Percentiles rank a stretch among this genome's conserved stretches.
Conservation (phyloP, 306 rosid genomes). For the Lablab purpureus region DNA sequence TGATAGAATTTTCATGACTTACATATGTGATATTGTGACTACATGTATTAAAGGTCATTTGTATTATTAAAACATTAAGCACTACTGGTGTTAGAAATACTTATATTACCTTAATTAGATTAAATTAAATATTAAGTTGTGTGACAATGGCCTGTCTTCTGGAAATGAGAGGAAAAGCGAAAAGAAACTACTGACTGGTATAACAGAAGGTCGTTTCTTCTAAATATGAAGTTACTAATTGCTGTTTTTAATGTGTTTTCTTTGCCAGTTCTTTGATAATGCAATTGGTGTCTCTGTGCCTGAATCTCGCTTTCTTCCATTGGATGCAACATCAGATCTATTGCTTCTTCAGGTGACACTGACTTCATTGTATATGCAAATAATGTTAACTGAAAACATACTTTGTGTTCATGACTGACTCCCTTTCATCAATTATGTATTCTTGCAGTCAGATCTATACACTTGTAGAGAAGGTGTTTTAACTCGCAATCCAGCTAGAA, state of each 20-base stretch:
- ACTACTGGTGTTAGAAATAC: too few relatives aligned
- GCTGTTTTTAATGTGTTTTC: conserved; percentile 29
- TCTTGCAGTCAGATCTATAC: conserved; percentile 77
- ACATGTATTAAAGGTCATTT: too few relatives aligned
- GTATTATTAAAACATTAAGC: too few relatives aligned
- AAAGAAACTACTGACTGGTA: conserved; percentile 34
- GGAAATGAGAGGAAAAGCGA: conserved; percentile 3
- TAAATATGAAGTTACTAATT: conserved; percentile 18
- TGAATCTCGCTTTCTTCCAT: conserved; percentile 60
- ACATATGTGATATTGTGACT: too few relatives aligned
- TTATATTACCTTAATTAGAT: too few relatives aligned
- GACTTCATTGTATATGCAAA: conserved; percentile 21
- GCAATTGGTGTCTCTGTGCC: conserved; percentile 67
- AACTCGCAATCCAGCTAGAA: conserved; percentile 71
- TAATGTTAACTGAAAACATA: background rate
- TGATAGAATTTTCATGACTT: too few relatives aligned
- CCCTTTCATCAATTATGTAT: conserved; percentile 32
- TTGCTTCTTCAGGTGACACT: conserved; percentile 67
- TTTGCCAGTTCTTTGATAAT: conserved; percentile 62
- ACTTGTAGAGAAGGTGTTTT: conserved; percentile 58
- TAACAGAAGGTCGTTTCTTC: background rate
- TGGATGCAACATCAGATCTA: conserved; percentile 70
- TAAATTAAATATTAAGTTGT: too few relatives aligned
- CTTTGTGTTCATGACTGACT: conserved; percentile 13
- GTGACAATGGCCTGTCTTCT: background rate